These are phyloP conservation scores for Dimargaris cristalligena DNA, from an alignment of 192 early-diverging fungal genomes.

Conservation along the genomic window DNA sequence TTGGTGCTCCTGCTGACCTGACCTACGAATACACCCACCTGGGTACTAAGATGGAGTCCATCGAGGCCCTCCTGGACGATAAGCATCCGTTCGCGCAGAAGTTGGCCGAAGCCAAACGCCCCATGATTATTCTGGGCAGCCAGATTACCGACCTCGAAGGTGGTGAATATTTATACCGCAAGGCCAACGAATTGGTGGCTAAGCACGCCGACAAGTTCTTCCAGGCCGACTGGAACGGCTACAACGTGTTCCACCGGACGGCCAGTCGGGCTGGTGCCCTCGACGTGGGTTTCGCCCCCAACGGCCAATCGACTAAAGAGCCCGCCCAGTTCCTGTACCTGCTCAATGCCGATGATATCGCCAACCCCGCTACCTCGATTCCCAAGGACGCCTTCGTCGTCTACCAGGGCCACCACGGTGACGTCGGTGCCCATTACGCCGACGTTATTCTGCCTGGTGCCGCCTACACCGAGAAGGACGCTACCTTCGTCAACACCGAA, in stretches of 20 bases:
- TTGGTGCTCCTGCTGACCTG: constrained; percentile 62
- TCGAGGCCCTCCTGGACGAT: constrained; percentile 54
- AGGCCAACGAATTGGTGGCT: constrained; percentile 56
- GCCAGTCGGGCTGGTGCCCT: constrained; percentile 76
- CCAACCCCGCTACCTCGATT: constrained; percentile 50
- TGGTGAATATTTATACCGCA: constrained; percentile 49
- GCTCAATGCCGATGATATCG: constrained; percentile 79
- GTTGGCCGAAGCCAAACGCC: constrained; percentile 73
- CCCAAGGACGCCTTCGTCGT: constrained; percentile 89
- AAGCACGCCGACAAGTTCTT: constrained; percentile 51
- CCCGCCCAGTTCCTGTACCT: constrained; percentile 85
- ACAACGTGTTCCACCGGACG: constrained; percentile 76
- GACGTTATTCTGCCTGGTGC: constrained; percentile 92
- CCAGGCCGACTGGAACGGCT: constrained; percentile 71
- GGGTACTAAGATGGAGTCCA: constrained; percentile 38
- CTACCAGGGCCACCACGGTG: constrained; percentile 99
- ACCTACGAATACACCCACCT: constrained; percentile 87
- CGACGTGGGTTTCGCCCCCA: constrained; percentile 75
- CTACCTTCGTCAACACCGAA: constrained; percentile 94
- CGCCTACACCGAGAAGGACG: constrained; percentile 91
- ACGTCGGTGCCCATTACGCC: constrained; percentile 82
- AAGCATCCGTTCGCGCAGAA: constrained; percentile 52
- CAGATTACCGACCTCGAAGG: constrained; percentile 49
- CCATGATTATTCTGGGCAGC: constrained; percentile 79
- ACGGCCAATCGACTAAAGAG: constrained; percentile 26